These are phyloP conservation scores for Floccularia luteovirens DNA, from an alignment of 768 basidiomycete genomes.

Conservation along the genomic window DNA sequence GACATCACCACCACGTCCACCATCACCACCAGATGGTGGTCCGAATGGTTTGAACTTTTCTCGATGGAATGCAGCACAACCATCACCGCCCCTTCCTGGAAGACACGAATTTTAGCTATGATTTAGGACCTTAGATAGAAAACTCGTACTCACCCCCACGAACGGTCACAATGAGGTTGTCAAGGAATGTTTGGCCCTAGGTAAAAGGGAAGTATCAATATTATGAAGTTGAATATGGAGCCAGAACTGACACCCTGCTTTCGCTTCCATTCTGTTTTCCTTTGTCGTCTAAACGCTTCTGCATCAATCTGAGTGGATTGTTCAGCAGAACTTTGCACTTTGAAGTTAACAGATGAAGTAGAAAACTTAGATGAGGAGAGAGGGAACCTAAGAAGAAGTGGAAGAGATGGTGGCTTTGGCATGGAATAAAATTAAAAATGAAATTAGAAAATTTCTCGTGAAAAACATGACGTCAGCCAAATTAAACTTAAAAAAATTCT, in stretches of 20 bases:
- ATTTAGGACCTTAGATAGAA: not conserved
- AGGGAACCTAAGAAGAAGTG: too few species aligned
- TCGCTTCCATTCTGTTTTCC: slow-evolving; percentile 71
- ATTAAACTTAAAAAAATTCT: too few species aligned
- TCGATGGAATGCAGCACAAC: slow-evolving; percentile 89
- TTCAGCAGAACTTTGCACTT: too few species aligned
- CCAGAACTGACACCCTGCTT: slow-evolving; percentile 49
- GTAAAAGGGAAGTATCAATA: slow-evolving; percentile 6
- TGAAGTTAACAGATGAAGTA: too few species aligned
- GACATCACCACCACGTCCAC: slow-evolving; percentile 83
- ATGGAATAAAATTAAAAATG: too few species aligned
- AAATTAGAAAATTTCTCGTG: too few species aligned
- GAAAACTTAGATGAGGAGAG: too few species aligned
- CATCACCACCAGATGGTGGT: slow-evolving; percentile 91
- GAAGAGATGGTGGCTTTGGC: too few species aligned
- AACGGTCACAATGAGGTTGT: slow-evolving; percentile 74
- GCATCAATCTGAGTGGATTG: slow-evolving; percentile 14
- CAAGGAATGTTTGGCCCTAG: slow-evolving; percentile 75
- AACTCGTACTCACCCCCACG: slow-evolving; percentile 53
- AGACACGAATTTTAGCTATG: slow-evolving; percentile 2
- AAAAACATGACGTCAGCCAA: too few species aligned
- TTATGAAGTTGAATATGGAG: not conserved
- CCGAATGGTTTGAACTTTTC: slow-evolving; percentile 81
- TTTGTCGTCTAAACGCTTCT: slow-evolving; percentile 35
- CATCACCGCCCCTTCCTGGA: slow-evolving; percentile 83